phyloP scores from a whole-genome alignment of 768 basidiomycete genomes.

The Mycena amicta region DNA sequence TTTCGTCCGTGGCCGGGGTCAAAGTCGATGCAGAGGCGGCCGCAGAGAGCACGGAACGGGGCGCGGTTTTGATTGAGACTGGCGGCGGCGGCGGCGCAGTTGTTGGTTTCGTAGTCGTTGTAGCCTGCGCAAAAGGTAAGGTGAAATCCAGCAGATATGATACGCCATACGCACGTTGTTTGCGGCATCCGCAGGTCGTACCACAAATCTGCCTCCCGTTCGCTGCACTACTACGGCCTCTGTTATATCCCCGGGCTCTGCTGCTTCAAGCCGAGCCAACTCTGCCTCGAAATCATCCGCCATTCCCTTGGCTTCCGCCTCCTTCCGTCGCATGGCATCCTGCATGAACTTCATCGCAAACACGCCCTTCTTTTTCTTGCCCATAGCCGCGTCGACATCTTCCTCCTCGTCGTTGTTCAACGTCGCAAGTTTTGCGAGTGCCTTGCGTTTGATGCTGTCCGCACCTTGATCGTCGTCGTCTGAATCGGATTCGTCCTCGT shows the following conservation, averaged over 20 bases:
- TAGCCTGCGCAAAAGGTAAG: not conserved
- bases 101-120: not conserved
- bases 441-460: constrained; percentile 60
- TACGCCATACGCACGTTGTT: too few species aligned
- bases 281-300: constrained; percentile 76
- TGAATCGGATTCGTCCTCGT: constrained; percentile 36
- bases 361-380: constrained; percentile 65
- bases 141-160: not conserved
- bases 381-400: constrained; percentile 22
- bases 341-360: constrained; percentile 99
- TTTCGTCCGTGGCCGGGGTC: constrained; percentile 38
- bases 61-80: constrained; percentile 1
- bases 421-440: constrained; percentile 75
- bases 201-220: constrained; percentile 68
- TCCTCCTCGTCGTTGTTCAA: constrained; percentile 45
- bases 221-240: constrained; percentile 52
- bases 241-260: constrained; percentile 31
- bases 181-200: constrained; percentile 44
- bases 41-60: constrained; percentile 21
- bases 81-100: too few species aligned
- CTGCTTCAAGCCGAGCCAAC: constrained; percentile 47
- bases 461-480: constrained; percentile 46
- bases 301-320: constrained; percentile 56
- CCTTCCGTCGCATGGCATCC: constrained; percentile 76
- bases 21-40: not conserved